Evolutionary conservation across 805 yeast genomes (phyloP).

Genomic region (Wickerhamiella azyma): DNA sequence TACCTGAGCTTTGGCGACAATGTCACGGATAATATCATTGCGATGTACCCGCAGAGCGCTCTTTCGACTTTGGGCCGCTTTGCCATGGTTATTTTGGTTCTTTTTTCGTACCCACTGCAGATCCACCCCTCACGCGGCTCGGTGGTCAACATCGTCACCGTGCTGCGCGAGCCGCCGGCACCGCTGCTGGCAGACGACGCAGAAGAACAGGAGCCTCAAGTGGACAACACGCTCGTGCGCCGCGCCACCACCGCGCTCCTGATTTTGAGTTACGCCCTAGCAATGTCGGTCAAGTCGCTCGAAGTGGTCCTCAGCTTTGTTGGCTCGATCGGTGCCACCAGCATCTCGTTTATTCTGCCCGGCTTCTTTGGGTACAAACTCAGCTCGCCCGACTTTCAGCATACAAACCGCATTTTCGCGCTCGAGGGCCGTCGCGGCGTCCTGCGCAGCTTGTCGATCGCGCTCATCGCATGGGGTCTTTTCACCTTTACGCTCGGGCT

Average conservation of each 20-base stretch:
- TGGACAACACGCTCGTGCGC: background rate
- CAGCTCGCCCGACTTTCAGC: background rate
- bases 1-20: conserved; percentile 76
- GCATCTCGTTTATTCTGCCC: conserved; percentile 81
- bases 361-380: conserved; percentile 73
- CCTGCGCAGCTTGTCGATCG: conserved; percentile 34
- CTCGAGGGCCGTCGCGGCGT: background rate
- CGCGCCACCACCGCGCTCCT: conserved; percentile 34
- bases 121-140: conserved; percentile 84
- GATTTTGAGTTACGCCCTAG: conserved; percentile 43
- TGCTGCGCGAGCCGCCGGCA: conserved; percentile 8
- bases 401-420: conserved; percentile 11
- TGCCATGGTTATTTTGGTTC: conserved; percentile 67
- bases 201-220: background rate
- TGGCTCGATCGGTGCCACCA: conserved; percentile 87
- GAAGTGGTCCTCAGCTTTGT: conserved; percentile 76
- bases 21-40: conserved; percentile 67
- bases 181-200: conserved; percentile 9
- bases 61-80: conserved; percentile 68
- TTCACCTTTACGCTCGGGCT: conserved; percentile 57
- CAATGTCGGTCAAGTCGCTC: conserved; percentile 55
- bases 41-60: conserved; percentile 51
- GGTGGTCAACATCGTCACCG: conserved; percentile 54
- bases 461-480: conserved; percentile 54
- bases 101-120: conserved; percentile 78